Evolutionary conservation across 148 eudicot genomes (phyloP).

Genomic region (Diospyros lotus): DNA sequence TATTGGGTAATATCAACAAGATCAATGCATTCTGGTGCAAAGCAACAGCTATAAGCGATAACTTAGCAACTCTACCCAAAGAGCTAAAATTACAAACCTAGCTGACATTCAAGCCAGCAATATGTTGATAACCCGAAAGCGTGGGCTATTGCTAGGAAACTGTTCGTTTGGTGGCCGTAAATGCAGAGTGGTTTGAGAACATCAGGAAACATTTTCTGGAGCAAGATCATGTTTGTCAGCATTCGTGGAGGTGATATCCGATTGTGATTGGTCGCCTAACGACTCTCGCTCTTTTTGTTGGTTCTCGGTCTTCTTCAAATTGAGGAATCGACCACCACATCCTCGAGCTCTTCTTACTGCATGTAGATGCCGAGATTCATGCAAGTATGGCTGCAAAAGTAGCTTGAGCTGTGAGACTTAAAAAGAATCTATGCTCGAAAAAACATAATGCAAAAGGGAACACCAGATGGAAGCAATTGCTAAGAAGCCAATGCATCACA

Average conservation of each 20-base stretch:
- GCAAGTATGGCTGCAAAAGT: slow-evolving; percentile 56
- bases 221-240: slow-evolving; percentile 19
- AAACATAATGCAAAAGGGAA: neutral
- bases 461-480: no score
- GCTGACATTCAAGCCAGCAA: no score
- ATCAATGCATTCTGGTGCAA: no score
- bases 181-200: no score
- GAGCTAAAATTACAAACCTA: no score
- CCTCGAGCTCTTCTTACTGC: slow-evolving; percentile 60
- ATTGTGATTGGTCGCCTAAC: slow-evolving; percentile 23
- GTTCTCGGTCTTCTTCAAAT: slow-evolving; percentile 37
- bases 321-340: slow-evolving; percentile 57
- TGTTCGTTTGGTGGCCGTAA: no score
- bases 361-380: slow-evolving; percentile 65
- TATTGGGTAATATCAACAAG: no score
- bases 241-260: slow-evolving; percentile 28
- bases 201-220: slow-evolving; percentile 25
- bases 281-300: slow-evolving; percentile 35
- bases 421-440: neutral
- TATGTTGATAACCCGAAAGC: no score
- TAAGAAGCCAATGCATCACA: neutral
- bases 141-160: no score
- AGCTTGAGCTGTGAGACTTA: slow-evolving; percentile 3
- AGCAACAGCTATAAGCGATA: no score
- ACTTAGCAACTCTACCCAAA: no score